These are phyloP conservation scores for Annulohypoxylon bovei DNA, from an alignment of 495 filamentous ascomycete genomes.

Conservation along the genomic window DNA sequence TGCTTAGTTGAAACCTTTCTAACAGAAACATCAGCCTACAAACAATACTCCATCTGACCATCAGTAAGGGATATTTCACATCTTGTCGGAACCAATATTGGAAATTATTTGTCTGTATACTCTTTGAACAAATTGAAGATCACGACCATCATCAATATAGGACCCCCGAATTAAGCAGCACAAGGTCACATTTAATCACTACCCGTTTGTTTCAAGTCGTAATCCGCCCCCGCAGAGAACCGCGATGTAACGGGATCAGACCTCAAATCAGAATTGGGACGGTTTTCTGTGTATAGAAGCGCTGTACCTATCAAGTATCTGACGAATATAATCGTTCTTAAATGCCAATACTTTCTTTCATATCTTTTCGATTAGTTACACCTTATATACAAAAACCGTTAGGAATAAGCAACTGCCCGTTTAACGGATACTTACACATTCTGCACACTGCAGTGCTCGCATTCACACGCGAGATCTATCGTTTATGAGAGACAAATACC, in stretches of 20 bases:
- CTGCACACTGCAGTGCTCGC: background rate
- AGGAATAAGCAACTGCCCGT: background rate
- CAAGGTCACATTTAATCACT: conserved; percentile 29
- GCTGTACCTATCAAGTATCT: background rate
- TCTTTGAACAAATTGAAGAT: background rate
- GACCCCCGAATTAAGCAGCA: conserved; percentile 13
- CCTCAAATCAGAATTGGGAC: conserved; percentile 16
- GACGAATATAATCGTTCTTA: background rate
- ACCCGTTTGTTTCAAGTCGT: conserved; percentile 39
- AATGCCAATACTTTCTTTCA: background rate
- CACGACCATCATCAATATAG: conserved; percentile 1
- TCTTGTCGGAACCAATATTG: no score
- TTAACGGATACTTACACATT: background rate
- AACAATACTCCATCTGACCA: background rate
- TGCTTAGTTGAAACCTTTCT: background rate
- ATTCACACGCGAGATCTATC: conserved; percentile 1
- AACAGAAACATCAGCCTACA: background rate
- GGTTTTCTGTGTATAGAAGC: background rate
- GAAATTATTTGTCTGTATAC: background rate
- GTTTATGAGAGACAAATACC: background rate
- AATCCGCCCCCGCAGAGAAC: conserved; percentile 17
- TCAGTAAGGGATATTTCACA: background rate
- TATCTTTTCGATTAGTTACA: background rate
- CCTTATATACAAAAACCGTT: background rate
- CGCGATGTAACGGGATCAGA: conserved; percentile 41